Percentiles rank a stretch among this genome's conserved stretches.
Evolutionary conservation across 768 basidiomycete species (phyloP).

Genomic region (Dioszegia aurantiaca): DNA sequence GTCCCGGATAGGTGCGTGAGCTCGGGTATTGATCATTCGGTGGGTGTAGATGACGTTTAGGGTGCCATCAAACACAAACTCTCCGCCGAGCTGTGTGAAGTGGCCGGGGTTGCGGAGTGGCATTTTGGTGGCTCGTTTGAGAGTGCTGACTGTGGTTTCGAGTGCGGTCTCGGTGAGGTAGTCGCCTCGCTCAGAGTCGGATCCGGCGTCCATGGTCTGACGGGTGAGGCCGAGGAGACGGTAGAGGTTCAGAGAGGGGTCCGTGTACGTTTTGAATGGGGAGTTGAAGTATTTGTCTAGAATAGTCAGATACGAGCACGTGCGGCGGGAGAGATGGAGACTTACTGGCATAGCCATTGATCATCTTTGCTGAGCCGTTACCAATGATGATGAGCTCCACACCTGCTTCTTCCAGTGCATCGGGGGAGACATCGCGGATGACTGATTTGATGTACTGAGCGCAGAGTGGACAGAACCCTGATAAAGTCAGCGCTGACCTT

Average conservation of each 20-base stretch:
- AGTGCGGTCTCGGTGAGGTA: conserved; percentile 68
- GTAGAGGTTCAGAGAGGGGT: conserved; percentile 69
- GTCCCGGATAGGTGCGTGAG: conserved; percentile 69
- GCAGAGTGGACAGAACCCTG: conserved; percentile 68
- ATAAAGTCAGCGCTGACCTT: conserved; percentile 7
- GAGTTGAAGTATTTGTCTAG: conserved; percentile 65
- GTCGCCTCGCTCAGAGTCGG: conserved; percentile 56
- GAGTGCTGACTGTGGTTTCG: conserved; percentile 70
- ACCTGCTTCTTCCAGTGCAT: conserved; percentile 57
- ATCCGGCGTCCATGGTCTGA: conserved; percentile 56
- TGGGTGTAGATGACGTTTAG: conserved; percentile 71
- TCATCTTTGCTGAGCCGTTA: conserved; percentile 73
- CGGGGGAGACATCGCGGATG: conserved; percentile 57
- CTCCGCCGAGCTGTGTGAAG: conserved; percentile 76
- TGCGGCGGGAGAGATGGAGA: conserved; percentile 13
- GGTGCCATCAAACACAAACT: conserved; percentile 69
- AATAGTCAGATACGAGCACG: neutral
- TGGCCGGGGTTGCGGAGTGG: conserved; percentile 61
- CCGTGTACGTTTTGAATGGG: conserved; percentile 74
- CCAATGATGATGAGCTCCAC: conserved; percentile 71
- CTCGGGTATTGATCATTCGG: conserved; percentile 74
- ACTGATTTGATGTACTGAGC: conserved; percentile 82
- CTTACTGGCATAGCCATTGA: conserved; percentile 68
- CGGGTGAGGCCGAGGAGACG: conserved; percentile 71
- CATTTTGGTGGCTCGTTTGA: conserved; percentile 59